Evolutionary conservation across 1,139 yeast species (phyloP).

Genomic region (Candida sp.): DNA sequence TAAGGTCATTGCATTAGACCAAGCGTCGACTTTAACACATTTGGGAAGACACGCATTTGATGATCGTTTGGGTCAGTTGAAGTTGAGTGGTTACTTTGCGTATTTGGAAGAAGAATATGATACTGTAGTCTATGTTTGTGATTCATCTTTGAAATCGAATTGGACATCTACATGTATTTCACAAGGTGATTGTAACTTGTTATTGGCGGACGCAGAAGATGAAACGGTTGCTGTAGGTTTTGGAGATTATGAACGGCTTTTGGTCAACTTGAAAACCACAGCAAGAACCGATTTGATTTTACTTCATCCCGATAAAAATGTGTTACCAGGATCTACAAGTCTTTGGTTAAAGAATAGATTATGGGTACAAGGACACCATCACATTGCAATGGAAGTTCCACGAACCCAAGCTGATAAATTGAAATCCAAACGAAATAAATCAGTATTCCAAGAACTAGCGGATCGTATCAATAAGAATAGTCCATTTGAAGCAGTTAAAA

Average conservation of each 20-base stretch:
- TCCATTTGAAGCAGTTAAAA: conserved; percentile 30
- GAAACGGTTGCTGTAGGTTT: conserved; percentile 62
- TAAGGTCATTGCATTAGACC: conserved; percentile 74
- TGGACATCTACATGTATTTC: conserved; percentile 95
- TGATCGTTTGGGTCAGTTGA: conserved; percentile 71
- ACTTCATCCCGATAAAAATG: conserved; percentile 79
- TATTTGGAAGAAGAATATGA: conserved; percentile 88
- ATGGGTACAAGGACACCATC: conserved; percentile 96
- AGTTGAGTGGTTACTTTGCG: conserved; percentile 85
- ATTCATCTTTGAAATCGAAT: conserved; percentile 73
- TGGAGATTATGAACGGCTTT: conserved; percentile 81
- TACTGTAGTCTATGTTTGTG: conserved; percentile 85
- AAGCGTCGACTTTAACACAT: conserved; percentile 74
- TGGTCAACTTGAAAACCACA: conserved; percentile 74
- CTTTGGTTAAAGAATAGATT: conserved; percentile 80
- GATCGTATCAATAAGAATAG: conserved; percentile 31
- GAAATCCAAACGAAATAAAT: conserved; percentile 14
- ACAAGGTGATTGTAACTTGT: conserved; percentile 86
- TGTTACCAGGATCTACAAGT: conserved; percentile 80
- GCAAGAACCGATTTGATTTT: conserved; percentile 87
- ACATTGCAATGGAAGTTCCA: conserved; percentile 59
- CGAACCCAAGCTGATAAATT: conserved; percentile 12
- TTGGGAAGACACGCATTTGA: conserved; percentile 94
- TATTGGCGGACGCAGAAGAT: conserved; percentile 66
- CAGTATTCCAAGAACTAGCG: conserved; percentile 35